Conservation (phyloP, 768 basidiomycete genomes). For the Strobilomyces echinocephalus region DNA sequence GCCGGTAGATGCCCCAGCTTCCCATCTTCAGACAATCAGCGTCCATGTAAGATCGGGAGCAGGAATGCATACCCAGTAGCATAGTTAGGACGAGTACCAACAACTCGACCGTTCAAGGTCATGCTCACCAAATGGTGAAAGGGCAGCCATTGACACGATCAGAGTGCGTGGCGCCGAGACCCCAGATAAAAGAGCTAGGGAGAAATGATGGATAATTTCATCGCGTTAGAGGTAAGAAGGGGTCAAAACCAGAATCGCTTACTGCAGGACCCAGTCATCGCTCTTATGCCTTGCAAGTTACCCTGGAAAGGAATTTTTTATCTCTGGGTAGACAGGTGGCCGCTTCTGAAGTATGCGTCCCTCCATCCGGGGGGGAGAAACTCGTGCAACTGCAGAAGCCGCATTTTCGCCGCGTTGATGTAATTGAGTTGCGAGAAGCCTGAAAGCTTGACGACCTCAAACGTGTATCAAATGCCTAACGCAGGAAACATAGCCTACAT, state of each 20-base stretch:
- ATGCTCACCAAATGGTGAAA: constrained; percentile 60
- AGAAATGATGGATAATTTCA: constrained; percentile 22
- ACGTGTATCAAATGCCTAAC: too few species aligned
- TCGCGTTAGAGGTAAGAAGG: constrained; percentile 5
- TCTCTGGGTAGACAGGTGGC: too few species aligned
- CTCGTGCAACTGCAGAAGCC: too few species aligned
- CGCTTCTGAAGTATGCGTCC: too few species aligned
- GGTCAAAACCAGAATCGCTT: neutral
- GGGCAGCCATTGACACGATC: constrained; percentile 58
- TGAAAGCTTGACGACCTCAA: too few species aligned
- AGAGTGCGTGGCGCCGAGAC: constrained; percentile 51
- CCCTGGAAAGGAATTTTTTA: too few species aligned
- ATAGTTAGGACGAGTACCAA: constrained; percentile 35
- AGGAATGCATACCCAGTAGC: constrained; percentile 39
- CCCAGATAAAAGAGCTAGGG: constrained; percentile 28
- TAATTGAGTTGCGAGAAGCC: too few species aligned
- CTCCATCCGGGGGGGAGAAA: too few species aligned
- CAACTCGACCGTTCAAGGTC: neutral
- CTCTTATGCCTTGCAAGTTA: constrained; percentile 14
- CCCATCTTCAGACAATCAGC: constrained; percentile 28
- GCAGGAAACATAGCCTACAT: too few species aligned
- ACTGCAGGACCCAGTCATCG: neutral
- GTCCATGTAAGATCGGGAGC: neutral
- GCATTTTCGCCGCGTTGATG: too few species aligned
- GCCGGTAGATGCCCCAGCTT: constrained; percentile 24